Evolutionary conservation across 148 eudicot species (phyloP).

Genomic region (Limonium bicolor): DNA sequence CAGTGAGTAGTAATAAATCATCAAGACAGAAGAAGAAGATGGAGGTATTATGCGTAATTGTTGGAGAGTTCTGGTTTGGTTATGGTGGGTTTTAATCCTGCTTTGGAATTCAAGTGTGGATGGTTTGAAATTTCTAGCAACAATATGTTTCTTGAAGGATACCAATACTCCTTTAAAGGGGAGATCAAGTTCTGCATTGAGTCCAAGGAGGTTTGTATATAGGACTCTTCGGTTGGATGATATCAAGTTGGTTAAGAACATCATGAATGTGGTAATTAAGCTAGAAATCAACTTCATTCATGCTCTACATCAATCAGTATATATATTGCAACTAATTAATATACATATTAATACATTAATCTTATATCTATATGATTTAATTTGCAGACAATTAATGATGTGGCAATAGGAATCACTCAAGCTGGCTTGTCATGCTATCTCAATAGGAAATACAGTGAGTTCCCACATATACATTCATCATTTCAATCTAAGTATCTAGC

Average conservation of each 20-base stretch:
- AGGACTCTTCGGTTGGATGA: slow-evolving; percentile 12
- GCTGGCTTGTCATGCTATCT: slow-evolving; percentile 17
- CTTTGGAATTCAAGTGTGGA: slow-evolving; percentile 10
- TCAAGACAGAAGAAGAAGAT: background rate
- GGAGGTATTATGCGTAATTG: background rate
- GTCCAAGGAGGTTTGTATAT: slow-evolving; percentile 8
- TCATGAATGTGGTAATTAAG: slow-evolving; percentile 10
- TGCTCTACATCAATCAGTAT: background rate
- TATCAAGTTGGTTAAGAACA: slow-evolving; percentile 16
- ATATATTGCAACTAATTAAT: too few species aligned
- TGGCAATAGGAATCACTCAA: slow-evolving; percentile 13
- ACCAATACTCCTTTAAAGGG: slow-evolving; percentile 9
- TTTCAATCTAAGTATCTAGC: background rate
- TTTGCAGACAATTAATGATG: slow-evolving; percentile 10
- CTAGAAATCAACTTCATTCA: background rate
- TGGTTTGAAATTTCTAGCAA: slow-evolving; percentile 10
- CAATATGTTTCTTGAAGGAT: slow-evolving; percentile 12
- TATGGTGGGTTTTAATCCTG: slow-evolving; percentile 1
- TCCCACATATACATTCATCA: background rate
- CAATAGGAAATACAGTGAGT: slow-evolving; percentile 12
- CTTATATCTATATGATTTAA: background rate
- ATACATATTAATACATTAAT: too few species aligned
- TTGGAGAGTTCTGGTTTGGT: background rate
- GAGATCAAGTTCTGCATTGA: slow-evolving; percentile 1
- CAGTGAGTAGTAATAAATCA: background rate